Conservation (phyloP, 139 green algal species). For the Yamagishiella unicocca region DNA sequence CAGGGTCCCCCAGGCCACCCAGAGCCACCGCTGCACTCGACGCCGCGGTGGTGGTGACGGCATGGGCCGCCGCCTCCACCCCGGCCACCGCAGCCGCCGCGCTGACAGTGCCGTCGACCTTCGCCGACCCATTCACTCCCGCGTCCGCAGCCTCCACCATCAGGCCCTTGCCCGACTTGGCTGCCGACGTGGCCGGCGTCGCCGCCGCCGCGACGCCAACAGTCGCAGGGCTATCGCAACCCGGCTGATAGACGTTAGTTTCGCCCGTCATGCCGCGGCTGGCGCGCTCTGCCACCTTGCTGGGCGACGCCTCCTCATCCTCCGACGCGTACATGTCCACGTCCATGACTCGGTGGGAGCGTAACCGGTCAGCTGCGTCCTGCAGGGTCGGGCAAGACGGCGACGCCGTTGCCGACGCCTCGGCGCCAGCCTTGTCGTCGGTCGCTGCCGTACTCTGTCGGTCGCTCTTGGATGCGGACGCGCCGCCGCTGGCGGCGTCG, state of each 20-base stretch:
- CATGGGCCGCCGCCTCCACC: neutral
- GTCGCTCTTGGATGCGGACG: too few relatives aligned
- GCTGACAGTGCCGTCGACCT: neutral
- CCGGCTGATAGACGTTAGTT: neutral
- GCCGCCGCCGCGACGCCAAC: neutral
- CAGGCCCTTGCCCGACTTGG: neutral
- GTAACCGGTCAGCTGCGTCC: neutral
- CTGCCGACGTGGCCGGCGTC: neutral
- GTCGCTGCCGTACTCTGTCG: too few relatives aligned
- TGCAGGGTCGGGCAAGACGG: neutral
- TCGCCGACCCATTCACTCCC: neutral
- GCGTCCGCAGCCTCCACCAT: neutral
- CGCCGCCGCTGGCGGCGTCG: neutral
- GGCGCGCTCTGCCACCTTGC: neutral
- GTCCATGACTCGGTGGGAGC: neutral
- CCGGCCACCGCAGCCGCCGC: neutral
- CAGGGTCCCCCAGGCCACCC: too few relatives aligned
- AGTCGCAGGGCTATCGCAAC: neutral
- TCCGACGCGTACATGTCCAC: neutral
- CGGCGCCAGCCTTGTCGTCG: too few relatives aligned
- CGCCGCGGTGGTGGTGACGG: too few relatives aligned
- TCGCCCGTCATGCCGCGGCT: neutral
- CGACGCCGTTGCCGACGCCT: neutral
- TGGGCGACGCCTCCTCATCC: neutral
- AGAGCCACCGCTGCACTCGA: too few relatives aligned